Evolutionary conservation across 164 flowering plant genomes (phyloP).

Genomic region (Piper longum): DNA sequence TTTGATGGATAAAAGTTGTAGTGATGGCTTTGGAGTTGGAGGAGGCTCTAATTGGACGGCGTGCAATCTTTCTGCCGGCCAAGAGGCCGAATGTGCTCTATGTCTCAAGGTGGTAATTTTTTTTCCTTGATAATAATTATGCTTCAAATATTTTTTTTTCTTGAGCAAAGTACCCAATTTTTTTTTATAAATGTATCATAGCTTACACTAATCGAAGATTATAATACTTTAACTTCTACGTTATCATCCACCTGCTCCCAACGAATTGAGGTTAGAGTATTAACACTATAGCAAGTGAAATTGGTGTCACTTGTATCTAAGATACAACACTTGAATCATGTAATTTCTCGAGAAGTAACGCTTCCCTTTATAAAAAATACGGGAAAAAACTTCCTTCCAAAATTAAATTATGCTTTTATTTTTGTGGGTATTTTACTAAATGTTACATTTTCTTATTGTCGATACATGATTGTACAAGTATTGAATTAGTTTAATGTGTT

Average conservation of each 20-base stretch:
- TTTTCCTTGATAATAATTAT: too few species aligned
- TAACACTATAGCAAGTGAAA: not conserved
- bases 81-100: conserved; percentile 34
- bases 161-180: not conserved
- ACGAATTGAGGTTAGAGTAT: not conserved
- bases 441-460: too few species aligned
- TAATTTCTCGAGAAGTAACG: not conserved
- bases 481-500: too few species aligned
- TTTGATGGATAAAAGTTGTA: not conserved
- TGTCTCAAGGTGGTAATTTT: conserved; percentile 25
- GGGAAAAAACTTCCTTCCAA: too few species aligned
- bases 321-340: not conserved
- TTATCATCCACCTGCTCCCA: too few species aligned
- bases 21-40: not conserved
- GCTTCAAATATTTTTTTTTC: conserved; percentile 3
- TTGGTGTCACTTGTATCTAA: not conserved
- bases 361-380: not conserved
- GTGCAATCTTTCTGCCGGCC: conserved; percentile 17
- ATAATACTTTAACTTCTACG: too few species aligned
- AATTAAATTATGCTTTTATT: too few species aligned
- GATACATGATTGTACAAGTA: too few species aligned
- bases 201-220: not conserved
- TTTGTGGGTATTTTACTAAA: too few species aligned
- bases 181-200: not conserved
- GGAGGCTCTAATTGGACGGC: conserved; percentile 1